These are phyloP conservation scores for Cucurbita pepo DNA, from an alignment of 306 rosid genomes.

Conservation along the genomic window DNA sequence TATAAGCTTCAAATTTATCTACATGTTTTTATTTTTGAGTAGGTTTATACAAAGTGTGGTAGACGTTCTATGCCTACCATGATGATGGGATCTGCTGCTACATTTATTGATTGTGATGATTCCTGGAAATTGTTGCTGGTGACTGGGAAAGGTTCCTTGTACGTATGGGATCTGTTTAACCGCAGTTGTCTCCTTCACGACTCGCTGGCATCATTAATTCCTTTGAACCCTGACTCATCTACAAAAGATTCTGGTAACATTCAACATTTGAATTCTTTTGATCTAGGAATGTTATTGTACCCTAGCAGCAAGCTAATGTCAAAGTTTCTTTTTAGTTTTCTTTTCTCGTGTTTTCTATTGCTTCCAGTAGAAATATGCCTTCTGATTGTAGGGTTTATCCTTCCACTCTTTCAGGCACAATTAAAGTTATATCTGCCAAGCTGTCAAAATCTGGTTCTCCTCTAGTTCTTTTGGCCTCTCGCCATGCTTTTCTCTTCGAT, in stretches of 20 bases:
- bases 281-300: background rate
- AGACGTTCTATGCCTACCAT: slow-evolving; percentile 31
- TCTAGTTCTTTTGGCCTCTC: slow-evolving; percentile 14
- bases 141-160: slow-evolving; percentile 72
- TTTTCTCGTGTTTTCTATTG: slow-evolving; percentile 6
- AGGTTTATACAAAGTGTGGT: slow-evolving; percentile 89
- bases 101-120: slow-evolving; percentile 85
- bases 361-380: background rate
- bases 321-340: background rate
- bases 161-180: slow-evolving; percentile 74
- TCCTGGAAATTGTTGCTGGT: slow-evolving; percentile 81
- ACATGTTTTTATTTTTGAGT: slow-evolving; percentile 9
- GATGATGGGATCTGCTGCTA: slow-evolving; percentile 86
- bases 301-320: background rate
- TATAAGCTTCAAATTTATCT: background rate
- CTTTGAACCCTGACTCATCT: slow-evolving; percentile 39
- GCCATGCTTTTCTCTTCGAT: slow-evolving; percentile 43
- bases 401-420: slow-evolving; percentile 11
- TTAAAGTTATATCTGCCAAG: slow-evolving; percentile 12
- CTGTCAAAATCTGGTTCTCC: slow-evolving; percentile 16
- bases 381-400: background rate
- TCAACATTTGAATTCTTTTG: background rate
- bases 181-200: slow-evolving; percentile 65
- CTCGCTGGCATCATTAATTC: slow-evolving; percentile 58
- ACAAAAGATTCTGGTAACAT: slow-evolving; percentile 56